phyloP scores from a whole-genome alignment of 2,329 filamentous ascomycete species.

The Colletotrichum chlorophyti region DNA sequence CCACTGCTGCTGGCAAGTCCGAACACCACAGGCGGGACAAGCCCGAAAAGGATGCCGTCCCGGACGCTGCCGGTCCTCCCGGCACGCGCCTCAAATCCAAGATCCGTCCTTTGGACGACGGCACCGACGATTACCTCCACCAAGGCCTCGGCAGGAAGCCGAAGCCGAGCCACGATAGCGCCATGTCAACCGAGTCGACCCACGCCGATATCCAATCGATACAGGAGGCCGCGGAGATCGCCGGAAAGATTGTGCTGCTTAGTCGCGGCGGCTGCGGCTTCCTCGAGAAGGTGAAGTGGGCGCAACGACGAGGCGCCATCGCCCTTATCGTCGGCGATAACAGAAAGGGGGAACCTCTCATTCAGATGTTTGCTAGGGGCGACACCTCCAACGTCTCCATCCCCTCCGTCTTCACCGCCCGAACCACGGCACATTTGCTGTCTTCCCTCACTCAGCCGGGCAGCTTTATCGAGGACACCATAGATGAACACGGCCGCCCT shows the following conservation, averaged over 20 bases:
- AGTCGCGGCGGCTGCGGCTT: constrained; percentile 96
- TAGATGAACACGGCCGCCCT: constrained; percentile 66
- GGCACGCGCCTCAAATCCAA: constrained; percentile 36
- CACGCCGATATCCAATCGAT: constrained; percentile 82
- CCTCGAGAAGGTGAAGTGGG: constrained; percentile 96
- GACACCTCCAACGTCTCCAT: constrained; percentile 96
- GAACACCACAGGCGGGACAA: constrained; percentile 44
- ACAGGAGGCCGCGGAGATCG: constrained; percentile 90
- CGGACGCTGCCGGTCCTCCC: constrained; percentile 35
- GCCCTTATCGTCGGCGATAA: constrained; percentile 95
- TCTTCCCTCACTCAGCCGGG: constrained; percentile 84
- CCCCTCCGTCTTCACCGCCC: constrained; percentile 91
- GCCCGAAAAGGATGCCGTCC: constrained; percentile 36
- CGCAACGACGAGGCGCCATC: constrained; percentile 85
- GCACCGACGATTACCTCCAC: constrained; percentile 85
- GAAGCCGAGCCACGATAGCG: constrained; percentile 42
- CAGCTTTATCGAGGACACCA: constrained; percentile 64
- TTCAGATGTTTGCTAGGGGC: constrained; percentile 98
- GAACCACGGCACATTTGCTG: constrained; percentile 91
- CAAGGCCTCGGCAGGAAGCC: constrained; percentile 47
- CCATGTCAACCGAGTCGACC: constrained; percentile 44
- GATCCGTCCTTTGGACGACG: constrained; percentile 56
- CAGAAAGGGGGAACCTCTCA: constrained; percentile 83
- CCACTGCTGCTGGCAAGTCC: constrained; percentile 36
- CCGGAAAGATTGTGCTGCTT: constrained; percentile 89